Percentiles rank a stretch among this genome's conserved stretches.
Evolutionary conservation across 176 grass and related monocot species (phyloP).

Genomic region (Oryza meridionalis): DNA sequence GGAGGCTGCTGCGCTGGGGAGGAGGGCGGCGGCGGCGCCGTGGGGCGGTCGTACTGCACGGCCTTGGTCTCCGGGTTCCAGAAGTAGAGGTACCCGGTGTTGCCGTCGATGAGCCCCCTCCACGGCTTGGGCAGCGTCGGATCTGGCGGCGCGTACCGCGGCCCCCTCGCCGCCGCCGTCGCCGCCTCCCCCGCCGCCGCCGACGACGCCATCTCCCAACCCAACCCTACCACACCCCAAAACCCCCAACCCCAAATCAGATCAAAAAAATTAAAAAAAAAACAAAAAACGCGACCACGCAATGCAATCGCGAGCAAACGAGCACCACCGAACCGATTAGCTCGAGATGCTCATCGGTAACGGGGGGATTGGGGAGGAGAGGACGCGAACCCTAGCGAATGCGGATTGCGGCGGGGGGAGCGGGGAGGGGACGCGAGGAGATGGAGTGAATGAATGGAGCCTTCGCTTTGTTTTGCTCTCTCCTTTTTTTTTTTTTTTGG

Average conservation of each 20-base stretch:
- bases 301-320: constrained; percentile 4
- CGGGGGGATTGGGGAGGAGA: not conserved
- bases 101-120: constrained; percentile 79
- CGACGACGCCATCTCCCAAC: too few relatives aligned
- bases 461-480: too few relatives aligned
- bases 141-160: constrained; percentile 73
- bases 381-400: constrained; percentile 33
- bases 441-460: not conserved
- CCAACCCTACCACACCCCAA: constrained; percentile 13
- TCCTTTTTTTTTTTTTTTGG: too few relatives aligned
- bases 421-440: not conserved
- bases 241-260: constrained; percentile 13
- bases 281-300: not conserved
- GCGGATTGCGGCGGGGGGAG: constrained; percentile 2
- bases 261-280: not conserved
- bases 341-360: not conserved
- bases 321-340: not conserved
- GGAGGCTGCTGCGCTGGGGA: constrained; percentile 8
- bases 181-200: constrained; percentile 19
- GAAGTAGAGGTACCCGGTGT: constrained; percentile 84
- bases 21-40: not conserved
- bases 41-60: constrained; percentile 73
- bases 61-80: constrained; percentile 91
- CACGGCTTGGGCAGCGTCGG: constrained; percentile 80
- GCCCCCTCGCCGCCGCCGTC: constrained; percentile 5